Percentiles rank a stretch among this genome's conserved stretches.
Conservation (phyloP, 306 rosid species). For the Mimosa pudica region DNA sequence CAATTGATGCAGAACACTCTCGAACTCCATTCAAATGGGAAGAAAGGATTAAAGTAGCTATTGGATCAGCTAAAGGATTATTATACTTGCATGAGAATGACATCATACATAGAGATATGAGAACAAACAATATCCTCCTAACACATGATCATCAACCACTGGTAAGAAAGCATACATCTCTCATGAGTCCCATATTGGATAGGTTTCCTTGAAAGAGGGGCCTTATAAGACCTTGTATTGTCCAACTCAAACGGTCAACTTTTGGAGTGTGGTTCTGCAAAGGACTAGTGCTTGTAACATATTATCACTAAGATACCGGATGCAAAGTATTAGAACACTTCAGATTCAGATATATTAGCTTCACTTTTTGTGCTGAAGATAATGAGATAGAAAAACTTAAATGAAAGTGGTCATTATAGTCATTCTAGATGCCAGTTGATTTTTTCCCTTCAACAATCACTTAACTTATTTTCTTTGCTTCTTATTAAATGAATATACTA, state of each 20-base stretch:
- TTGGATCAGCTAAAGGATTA: constrained; percentile 78
- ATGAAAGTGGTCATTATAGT: not conserved
- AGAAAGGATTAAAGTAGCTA: constrained; percentile 71
- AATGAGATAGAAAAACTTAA: not conserved
- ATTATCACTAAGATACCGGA: not conserved
- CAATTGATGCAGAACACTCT: constrained; percentile 54
- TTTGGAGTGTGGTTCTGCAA: no score
- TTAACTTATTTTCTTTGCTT: constrained; percentile 32
- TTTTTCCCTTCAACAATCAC: not conserved
- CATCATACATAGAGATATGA: constrained; percentile 84
- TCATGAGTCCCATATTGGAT: no score
- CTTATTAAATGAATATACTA: constrained; percentile 23
- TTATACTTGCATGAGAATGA: constrained; percentile 69
- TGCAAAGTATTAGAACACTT: not conserved
- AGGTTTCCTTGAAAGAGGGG: no score
- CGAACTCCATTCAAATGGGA: constrained; percentile 64
- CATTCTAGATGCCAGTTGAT: not conserved
- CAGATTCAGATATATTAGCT: not conserved
- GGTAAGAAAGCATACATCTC: constrained; percentile 48
- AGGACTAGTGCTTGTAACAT: no score
- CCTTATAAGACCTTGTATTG: no score
- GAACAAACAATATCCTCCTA: constrained; percentile 82
- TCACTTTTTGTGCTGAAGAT: not conserved
- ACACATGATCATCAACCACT: constrained; percentile 74
- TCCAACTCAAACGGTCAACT: no score